Base-by-base conservation (phyloP, 2,329 filamentous ascomycete species). In the Coniochaeta sp. region DNA sequence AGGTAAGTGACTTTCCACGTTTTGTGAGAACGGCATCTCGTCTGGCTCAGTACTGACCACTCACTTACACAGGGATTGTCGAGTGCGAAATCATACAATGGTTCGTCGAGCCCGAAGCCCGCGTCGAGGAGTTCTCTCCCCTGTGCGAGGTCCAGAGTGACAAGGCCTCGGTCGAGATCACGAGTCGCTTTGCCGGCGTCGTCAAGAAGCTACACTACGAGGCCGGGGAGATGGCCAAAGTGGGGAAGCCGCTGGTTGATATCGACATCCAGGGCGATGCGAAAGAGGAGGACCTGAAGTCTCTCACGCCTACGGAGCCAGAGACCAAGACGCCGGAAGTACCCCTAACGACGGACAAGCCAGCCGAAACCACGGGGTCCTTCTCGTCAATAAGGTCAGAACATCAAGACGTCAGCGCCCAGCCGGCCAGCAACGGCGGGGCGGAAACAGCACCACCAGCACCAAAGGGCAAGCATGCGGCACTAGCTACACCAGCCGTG, bases 61-160 rank as follows among this genome's bases (percentile, higher is more conserved):
- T 60, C 32, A 53, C 46, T 51, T n/a, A 50, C 49, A 38, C 61
- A 94, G 94, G 94, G 51, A 99, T 97, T 63, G 91, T 94, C 66
- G 94, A 99, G 73, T 96, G 94, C 65, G 94, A 99, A 71, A 89
- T 99, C 63, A 97, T 97, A 63, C 94, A 99, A 75, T 99, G 94
- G 94, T 99, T 97, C 67, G 92, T 99, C 58, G 87, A 96, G 71
- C 91, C 95, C 48, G 92, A 91, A 53, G 94, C 94, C 31, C 85
- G 88, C 53, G 91, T 99, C 61, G 91, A 99, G 73, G 92, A 99
- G 74, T 99, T 96, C 79, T 94, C 95, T 61, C 94, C 92, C 54
- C 79, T 99, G 46, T 99, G 94, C 72, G 94, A 99, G 73, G 95
- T 99, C 42, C 94, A 97, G 68, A 96, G 91, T 63, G 94, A 99